Percentiles rank a stretch among this genome's conserved stretches.
Conservation (phyloP, 805 yeast species). For the Schwanniomyces vanrijiae region DNA sequence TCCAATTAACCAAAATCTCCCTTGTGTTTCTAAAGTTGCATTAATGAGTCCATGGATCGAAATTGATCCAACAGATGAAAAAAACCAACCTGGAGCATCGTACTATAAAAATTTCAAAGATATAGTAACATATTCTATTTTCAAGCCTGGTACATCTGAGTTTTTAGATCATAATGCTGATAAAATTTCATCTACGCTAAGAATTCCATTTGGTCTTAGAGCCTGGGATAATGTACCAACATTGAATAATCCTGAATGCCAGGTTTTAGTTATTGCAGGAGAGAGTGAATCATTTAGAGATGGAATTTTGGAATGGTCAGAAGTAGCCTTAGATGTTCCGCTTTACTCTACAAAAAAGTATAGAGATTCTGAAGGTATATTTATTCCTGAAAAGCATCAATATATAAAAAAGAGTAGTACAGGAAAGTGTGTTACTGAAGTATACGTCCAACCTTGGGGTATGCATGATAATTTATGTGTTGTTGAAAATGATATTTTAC, state of each 20-base stretch:
- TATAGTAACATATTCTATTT: slow-evolving; percentile 11
- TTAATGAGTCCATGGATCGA: slow-evolving; percentile 42
- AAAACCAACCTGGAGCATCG: slow-evolving; percentile 29
- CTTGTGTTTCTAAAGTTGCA: slow-evolving; percentile 26
- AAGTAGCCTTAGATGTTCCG: slow-evolving; percentile 31
- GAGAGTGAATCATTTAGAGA: slow-evolving; percentile 45
- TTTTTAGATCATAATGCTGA: slow-evolving; percentile 6
- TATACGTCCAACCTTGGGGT: slow-evolving; percentile 38
- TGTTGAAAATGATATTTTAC: slow-evolving; percentile 20
- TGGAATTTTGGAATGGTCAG: slow-evolving; percentile 35
- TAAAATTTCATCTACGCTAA: slow-evolving; percentile 1
- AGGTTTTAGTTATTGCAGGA: slow-evolving; percentile 33
- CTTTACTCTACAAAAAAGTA: slow-evolving; percentile 17
- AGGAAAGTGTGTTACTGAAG: slow-evolving; percentile 18
- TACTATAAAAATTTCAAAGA: slow-evolving; percentile 25
- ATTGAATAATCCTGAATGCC: slow-evolving; percentile 20
- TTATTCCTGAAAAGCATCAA: slow-evolving; percentile 12
- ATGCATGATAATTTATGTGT: slow-evolving; percentile 30
- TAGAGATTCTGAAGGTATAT: slow-evolving; percentile 23
- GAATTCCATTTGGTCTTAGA: not conserved
- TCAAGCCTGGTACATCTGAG: slow-evolving; percentile 4
- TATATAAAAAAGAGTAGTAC: slow-evolving; percentile 15
- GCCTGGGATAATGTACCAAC: slow-evolving; percentile 37
- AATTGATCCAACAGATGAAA: slow-evolving; percentile 17
- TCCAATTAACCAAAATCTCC: slow-evolving; percentile 6